Evolutionary conservation across 148 eudicot species (phyloP), one percentile per base, ranked within the genome.

Genomic region (Salicornia ramosissima): DNA sequence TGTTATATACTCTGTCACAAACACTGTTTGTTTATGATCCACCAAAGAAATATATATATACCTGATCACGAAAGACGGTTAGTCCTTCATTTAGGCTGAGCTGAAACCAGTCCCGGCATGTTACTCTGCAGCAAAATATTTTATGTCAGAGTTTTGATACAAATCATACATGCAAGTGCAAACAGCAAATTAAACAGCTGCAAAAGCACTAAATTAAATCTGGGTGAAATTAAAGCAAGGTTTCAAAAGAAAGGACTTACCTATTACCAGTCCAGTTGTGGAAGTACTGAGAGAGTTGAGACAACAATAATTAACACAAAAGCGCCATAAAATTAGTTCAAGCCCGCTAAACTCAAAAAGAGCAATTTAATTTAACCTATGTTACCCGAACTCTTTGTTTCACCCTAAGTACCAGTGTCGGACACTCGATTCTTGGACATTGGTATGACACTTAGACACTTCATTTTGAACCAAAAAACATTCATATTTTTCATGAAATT

Each of bases 221-320:
- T 49, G 10, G 21, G 34, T 10, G 10, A n/a, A n/a, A n/a, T n/a
- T n/a, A 60, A 15, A 10, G 11, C 6, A 21, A 6, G 26, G 4
- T 49, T 51, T 67, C 5, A 55, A 63, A 33, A 22, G 47, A 28
- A 31, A 25, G 71, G 65, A 25, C 79, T 16, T 26, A 94, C 99
- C 99, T 91, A 87, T 95, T 95, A 71, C 99, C 99, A n/a, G 99
- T 95, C 99, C 99, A 95, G 82, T 95, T 95, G 85, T 95, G 99
- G 75, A 91, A 95, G 80, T 95, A 95, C 99, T 94, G 82, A 36
- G n/a, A n/a, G 40, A 36, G 40, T 36, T 36, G 40, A 76, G 63
- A 77, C 40, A 78, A 79, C 64, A 80, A n/a, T n/a, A n/a, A 69
- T 40, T 39, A 81, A 29, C 33, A 60, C 67, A 62, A 75, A 71